These are phyloP conservation scores for Mycena amicta DNA, from an alignment of 768 basidiomycete species.

Conservation along the genomic window DNA sequence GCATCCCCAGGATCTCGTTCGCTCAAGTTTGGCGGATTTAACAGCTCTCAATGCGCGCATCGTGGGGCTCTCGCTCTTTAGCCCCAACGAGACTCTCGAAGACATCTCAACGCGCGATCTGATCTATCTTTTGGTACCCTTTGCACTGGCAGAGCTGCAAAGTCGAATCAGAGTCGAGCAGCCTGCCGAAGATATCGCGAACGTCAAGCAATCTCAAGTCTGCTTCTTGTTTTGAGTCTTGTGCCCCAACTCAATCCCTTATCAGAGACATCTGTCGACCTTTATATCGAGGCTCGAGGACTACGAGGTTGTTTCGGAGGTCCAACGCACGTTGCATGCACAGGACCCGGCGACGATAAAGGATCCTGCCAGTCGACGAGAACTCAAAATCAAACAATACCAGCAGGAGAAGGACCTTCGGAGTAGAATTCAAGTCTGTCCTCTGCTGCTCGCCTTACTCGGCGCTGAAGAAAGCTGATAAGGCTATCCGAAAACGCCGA, in stretches of 20 bases:
- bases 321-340: slow-evolving; percentile 58
- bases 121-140: slow-evolving; percentile 75
- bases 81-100: slow-evolving; percentile 79
- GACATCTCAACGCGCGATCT: slow-evolving; percentile 81
- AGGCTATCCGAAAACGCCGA: slow-evolving; percentile 60
- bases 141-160: slow-evolving; percentile 64
- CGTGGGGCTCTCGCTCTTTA: slow-evolving; percentile 70
- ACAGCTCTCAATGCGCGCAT: slow-evolving; percentile 55
- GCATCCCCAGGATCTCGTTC: slow-evolving; percentile 55
- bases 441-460: background rate
- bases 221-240: background rate
- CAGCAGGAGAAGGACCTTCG: slow-evolving; percentile 83
- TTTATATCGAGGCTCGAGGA: slow-evolving; percentile 58
- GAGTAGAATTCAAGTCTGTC: slow-evolving; percentile 64
- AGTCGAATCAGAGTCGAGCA: slow-evolving; percentile 59
- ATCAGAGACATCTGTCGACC: slow-evolving; percentile 48
- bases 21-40: slow-evolving; percentile 58
- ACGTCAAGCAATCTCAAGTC: slow-evolving; percentile 62
- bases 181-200: slow-evolving; percentile 56
- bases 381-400: slow-evolving; percentile 90
- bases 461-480: background rate
- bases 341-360: slow-evolving; percentile 48
- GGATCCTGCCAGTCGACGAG: slow-evolving; percentile 74
- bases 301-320: slow-evolving; percentile 67
- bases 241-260: background rate